A percentile compares a stretch with the other conserved stretches of the same genome.
Conservation (phyloP, 148 eudicot genomes). For the Pouteria glomerata region DNA sequence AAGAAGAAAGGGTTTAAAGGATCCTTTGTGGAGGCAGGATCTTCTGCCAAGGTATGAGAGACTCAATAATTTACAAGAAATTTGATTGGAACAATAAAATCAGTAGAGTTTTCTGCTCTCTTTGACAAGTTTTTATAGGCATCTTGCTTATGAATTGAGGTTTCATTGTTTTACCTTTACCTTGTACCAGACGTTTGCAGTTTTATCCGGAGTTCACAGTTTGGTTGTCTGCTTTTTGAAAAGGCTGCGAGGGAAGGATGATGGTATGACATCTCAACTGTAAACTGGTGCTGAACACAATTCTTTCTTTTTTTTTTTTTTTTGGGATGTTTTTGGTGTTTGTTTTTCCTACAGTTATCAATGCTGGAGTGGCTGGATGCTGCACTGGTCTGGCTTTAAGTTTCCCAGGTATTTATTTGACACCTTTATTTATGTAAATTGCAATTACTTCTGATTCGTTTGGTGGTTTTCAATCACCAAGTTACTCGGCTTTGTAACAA, state of each 20-base stretch:
- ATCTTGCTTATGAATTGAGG: not conserved
- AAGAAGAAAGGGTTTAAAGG: slow-evolving; percentile 83
- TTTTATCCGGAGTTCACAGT: slow-evolving; percentile 79
- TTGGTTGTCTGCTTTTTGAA: slow-evolving; percentile 81
- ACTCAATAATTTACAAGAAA: not conserved
- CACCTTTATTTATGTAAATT: not conserved
- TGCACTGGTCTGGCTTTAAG: slow-evolving; percentile 91
- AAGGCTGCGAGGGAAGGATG: slow-evolving; percentile 90
- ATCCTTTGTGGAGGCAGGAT: slow-evolving; percentile 73
- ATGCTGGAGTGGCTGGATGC: slow-evolving; percentile 95
- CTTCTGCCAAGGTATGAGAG: slow-evolving; percentile 72
- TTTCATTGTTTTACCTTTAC: not conserved
- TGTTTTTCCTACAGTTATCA: slow-evolving; percentile 48
- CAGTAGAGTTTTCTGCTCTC: not conserved
- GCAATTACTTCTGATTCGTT: not conserved
- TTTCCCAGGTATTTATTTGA: slow-evolving; percentile 65
- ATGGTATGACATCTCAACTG: slow-evolving; percentile 37
- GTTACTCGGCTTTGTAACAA: not conserved
- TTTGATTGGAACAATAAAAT: not conserved
- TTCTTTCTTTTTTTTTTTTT: slow-evolving; percentile 1
- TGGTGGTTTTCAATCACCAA: not conserved
- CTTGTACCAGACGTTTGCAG: slow-evolving; percentile 74
- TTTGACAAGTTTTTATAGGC: not conserved
- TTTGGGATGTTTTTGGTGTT: not conserved
- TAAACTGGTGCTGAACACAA: not conserved